Base-by-base conservation (phyloP, 192 early-diverging fungal genomes). In the Chytriomyces confervae region DNA sequence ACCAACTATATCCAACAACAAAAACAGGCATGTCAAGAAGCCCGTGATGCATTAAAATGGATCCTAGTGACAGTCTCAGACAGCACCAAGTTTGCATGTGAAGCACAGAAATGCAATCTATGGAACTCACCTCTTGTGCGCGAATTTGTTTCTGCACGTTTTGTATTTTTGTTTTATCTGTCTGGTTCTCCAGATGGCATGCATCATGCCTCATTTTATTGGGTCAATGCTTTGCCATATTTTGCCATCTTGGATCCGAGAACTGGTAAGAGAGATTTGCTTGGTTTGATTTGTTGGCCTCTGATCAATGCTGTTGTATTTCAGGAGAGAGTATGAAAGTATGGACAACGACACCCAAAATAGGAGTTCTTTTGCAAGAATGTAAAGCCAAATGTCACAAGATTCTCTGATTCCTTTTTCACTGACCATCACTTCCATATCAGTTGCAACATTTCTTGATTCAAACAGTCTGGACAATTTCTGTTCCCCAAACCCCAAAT, bases 21-120 rank as follows among this genome's bases (percentile, higher is more conserved):
- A 20, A 53, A 68, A 4, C 77, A 93, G 85, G 93, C 92, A n/a
- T 88, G 94, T 62, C 81, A 85, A 1, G 70, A 69, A 11, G 95
- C 93, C 10, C 83, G 83, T 68, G 66, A 89, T 66, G 95, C 94
- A 0, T 87, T 95, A 76, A 97, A 97, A 81, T 91, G 92, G 8
- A 87, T 95, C 11, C 78, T 97, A 2, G 78, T 84, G 48, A 77
- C 83, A 45, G 74, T 82, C 9, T 27, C 67, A 65, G 92, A 96
- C 61, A 82, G 91, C 6, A 80, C 89, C 0, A 93, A 96, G 60
- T 97, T 97, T 82, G 79, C 86, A 84, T 27, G 24, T 27, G 24
- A 27, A 27, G 24, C 0, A 0, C 24, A 27, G 24, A 27, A 27
- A 27, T 0, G 24, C 24, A 27, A 27, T 27, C 24, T 27, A 27